A percentile compares a stretch with the other conserved stretches of the same genome.
These are phyloP conservation scores for Cornus florida DNA, from an alignment of 148 eudicot species.

Conservation along the genomic window DNA sequence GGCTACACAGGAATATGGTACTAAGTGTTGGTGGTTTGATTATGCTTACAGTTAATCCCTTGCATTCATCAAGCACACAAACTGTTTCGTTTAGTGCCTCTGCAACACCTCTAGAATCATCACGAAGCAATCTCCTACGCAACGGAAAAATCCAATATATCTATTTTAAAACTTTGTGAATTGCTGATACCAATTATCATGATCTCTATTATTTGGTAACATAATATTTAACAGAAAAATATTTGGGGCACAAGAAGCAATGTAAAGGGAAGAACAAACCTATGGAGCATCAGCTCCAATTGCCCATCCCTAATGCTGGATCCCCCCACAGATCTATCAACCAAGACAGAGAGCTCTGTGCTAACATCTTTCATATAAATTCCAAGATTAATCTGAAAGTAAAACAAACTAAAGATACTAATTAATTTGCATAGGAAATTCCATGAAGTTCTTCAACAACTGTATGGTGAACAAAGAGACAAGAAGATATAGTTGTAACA, in stretches of 20 bases:
- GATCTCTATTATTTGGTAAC: neutral
- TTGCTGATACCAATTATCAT: neutral
- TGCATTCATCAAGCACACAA: conserved; percentile 57
- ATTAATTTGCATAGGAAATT: neutral
- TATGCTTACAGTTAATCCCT: conserved; percentile 68
- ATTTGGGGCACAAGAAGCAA: neutral
- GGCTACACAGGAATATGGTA: neutral
- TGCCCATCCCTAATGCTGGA: conserved; percentile 91
- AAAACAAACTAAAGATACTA: conserved; percentile 7
- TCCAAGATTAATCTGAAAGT: conserved; percentile 82
- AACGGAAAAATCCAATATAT: conserved; percentile 15
- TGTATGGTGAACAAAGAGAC: neutral
- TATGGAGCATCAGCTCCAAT: conserved; percentile 93
- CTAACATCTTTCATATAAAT: conserved; percentile 71
- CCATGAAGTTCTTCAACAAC: neutral
- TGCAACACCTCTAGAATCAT: conserved; percentile 86
- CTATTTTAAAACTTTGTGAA: neutral
- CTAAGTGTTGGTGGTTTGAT: neutral
- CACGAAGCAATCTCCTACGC: conserved; percentile 78
- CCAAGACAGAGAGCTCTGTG: conserved; percentile 81
- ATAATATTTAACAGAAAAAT: neutral
- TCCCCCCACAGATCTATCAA: conserved; percentile 93
- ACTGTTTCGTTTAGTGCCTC: conserved; percentile 91
- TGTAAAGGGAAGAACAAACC: conserved; percentile 39
- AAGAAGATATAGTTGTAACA: neutral